Base-by-base conservation (phyloP, 768 basidiomycete species). In the Mycena olivaceomarginata region DNA sequence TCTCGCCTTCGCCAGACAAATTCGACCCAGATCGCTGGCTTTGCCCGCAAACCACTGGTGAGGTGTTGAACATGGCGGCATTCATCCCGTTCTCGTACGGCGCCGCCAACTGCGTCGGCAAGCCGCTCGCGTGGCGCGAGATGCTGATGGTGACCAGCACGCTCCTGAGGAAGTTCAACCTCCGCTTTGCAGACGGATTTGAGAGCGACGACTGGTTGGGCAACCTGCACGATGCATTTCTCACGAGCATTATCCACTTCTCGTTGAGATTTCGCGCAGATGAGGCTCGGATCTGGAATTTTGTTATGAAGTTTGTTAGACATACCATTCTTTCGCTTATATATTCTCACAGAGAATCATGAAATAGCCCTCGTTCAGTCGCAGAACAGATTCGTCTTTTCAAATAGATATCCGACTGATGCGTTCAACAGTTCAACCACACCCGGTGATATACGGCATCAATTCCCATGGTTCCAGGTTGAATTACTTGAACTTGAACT, bases 11-110 rank as follows among this genome's bases (percentile, higher is more conserved):
- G 2, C 86, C 88, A 4, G 85, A 88, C 18, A 71, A 78, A 40
- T 90, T 88, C 80, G 84, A 84, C 81, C 87, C 88, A 57, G 87
- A 89, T 39, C 86, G 88, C n/a, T 89, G 88, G 87, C 80, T 87
- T 41, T 80, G 66, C 31, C 5, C 11, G 6, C 51, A 57, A 3
- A 39, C 3, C 25, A 31, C 65, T n/a, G 63, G 25, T 13, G 70
- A 73, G n/a, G 43, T 65, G 51, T 79, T 80, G 71, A 85, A 88
- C 76, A 46, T 76, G 9, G 68, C 70, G 53, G 87, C 83, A 25
- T 90, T 86, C 83, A 82, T 87, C 48, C 88, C 90, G 6, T 89
- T 89, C 79, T 89, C 89, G 48, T 80, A 81, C 70, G 88, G 89
- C 0, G 87, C 88, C 16, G 83, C 84, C 25, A 88, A 86, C 76